Base-by-base conservation (phyloP, 352 stramenopile species). In the Elongisporangium anandrum region DNA sequence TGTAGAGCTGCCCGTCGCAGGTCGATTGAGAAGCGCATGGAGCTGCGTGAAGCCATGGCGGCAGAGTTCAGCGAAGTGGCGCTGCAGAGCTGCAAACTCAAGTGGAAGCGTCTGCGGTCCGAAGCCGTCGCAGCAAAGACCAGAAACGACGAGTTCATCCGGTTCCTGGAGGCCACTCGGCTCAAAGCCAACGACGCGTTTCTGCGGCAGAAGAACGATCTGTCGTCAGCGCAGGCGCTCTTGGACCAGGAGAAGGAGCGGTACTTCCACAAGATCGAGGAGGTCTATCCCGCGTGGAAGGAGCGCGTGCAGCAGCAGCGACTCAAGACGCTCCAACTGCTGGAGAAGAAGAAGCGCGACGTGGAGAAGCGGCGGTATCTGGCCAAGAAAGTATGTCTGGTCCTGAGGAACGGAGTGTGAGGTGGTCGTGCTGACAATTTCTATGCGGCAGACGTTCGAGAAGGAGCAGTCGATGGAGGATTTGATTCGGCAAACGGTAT, bases 11-110 rank as follows among this genome's bases (percentile, higher is more conserved):
- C 75, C 29, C 65, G 75, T 50, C 71, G 81, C 2, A 55, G 83
- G 45, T 70, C 74, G 47, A 74, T 94, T 16, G 86, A 95, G 70
- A 90, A 90, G 66, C 73, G 79, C 17, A 71, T 93, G 52, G 65
- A 73, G 17, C 69, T 92, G 22, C 74, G 78, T 4, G 85, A 95
- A 60, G 79, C 83, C 39, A 93, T 82, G 15, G 75, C 81, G 7
- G 83, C 80, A 29, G 85, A 95, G 69, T 90, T 88, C 61, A 90
- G 80, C 51, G 75, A 77, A 4, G 72, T 89, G 15, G 74, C 81
- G 16, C 63, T 83, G 22, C 81, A 94, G 63, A 90, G 71, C 59
- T 70, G 56, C 52, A 81, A 72, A 22, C 77, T 85, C 41, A 89
- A 90, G 56, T 85, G 69, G 74, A 90, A 90, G 53, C 55, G 63